Evolutionary conservation across 129 eudicot species (phyloP).

Genomic region (Solidago caesia): DNA sequence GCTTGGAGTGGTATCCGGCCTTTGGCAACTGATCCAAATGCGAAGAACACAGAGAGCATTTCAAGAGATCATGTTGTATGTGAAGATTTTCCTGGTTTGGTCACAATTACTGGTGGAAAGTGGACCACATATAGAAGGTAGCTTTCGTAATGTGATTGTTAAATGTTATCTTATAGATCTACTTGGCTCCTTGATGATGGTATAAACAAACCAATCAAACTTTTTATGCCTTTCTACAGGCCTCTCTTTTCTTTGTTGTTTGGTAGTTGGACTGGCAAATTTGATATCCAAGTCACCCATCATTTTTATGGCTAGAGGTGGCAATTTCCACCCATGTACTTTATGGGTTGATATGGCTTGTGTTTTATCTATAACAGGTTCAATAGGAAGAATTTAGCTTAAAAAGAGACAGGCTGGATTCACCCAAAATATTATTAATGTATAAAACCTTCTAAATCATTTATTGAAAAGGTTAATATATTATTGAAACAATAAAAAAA

Average conservation of each 20-base stretch:
- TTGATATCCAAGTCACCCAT: not conserved
- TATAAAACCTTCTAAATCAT: not conserved
- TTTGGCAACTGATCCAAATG: constrained; percentile 86
- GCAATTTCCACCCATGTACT: not conserved
- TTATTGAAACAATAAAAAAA: not conserved
- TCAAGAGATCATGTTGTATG: constrained; percentile 88
- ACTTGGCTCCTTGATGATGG: constrained; percentile 10
- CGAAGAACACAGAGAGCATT: constrained; percentile 89
- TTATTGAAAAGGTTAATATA: not conserved
- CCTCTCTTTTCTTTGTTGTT: not conserved
- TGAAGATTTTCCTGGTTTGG: constrained; percentile 92
- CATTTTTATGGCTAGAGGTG: not conserved
- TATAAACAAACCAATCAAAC: constrained; percentile 3
- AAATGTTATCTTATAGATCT: not conserved
- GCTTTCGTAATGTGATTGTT: not conserved
- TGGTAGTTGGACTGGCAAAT: constrained; percentile 1
- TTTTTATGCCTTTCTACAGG: constrained; percentile 1
- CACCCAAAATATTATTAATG: not conserved
- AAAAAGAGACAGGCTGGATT: not conserved
- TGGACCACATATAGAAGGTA: constrained; percentile 99
- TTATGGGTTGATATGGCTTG: not conserved
- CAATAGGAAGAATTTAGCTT: not conserved
- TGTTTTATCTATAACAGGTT: not conserved
- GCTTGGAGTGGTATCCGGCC: constrained; percentile 99
- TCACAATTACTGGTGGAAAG: constrained; percentile 95